Percentiles rank a stretch among this genome's conserved stretches.
Evolutionary conservation across 2,329 filamentous ascomycete genomes (phyloP).

Genomic region (Alternaria ventricosa): DNA sequence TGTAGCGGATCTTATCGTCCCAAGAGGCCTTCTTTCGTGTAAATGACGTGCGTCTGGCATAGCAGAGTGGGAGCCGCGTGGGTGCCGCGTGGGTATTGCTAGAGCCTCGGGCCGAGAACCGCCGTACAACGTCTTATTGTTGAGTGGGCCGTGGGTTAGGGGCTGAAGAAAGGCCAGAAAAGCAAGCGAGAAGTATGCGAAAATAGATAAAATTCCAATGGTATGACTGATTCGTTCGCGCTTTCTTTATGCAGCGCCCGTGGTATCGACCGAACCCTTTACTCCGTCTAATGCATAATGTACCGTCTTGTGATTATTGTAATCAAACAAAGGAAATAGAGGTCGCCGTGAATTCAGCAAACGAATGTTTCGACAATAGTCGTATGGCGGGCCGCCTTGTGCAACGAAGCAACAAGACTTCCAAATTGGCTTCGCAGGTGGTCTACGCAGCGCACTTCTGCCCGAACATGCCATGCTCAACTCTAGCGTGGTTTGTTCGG

Average conservation of each 20-base stretch:
- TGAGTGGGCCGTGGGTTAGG: constrained; percentile 1
- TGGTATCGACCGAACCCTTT: constrained; percentile 10
- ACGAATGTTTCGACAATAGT: constrained; percentile 2
- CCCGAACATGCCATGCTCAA: constrained; percentile 8
- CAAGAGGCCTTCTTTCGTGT: constrained; percentile 10
- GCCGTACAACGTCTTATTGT: not conserved
- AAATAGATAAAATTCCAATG: constrained; percentile 4
- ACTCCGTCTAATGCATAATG: constrained; percentile 18
- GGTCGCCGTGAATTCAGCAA: not conserved
- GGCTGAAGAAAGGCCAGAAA: not conserved
- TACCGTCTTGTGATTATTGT: not conserved
- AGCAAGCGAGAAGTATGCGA: not conserved
- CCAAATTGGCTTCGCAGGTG: not conserved
- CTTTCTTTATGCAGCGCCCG: not conserved
- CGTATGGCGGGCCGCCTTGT: not conserved
- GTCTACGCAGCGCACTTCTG: constrained; percentile 26
- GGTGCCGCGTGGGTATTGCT: not conserved
- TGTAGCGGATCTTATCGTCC: not conserved
- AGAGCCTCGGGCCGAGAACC: constrained; percentile 5
- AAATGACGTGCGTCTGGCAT: constrained; percentile 12
- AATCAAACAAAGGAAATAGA: constrained; percentile 16
- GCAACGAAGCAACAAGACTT: not conserved
- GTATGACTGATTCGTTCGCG: not conserved
- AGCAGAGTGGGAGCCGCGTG: constrained; percentile 3
- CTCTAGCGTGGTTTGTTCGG: not conserved